Base-by-base conservation (phyloP, 2,329 filamentous ascomycete genomes). In the Fusarium papillatum region DNA sequence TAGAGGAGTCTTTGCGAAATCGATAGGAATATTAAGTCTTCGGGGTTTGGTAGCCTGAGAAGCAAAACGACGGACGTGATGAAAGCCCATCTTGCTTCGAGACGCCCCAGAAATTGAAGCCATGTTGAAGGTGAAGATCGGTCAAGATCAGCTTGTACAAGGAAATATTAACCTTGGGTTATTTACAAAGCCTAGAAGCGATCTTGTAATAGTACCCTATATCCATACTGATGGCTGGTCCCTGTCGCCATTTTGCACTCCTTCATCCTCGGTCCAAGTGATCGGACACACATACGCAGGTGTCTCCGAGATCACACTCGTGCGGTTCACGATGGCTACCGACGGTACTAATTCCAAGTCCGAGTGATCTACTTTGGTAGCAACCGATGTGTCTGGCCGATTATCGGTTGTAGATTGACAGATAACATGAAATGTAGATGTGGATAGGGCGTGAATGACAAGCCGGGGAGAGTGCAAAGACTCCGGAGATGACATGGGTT, bases 1-100 rank as follows among this genome's bases (percentile, higher is more conserved):
- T 13, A 69, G 38, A n/a, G 26, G 67, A 7, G 67, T 69, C 19
- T 31, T 60, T 17, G 43, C 29, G 11, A 65, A 69, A 31, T 69
- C 31, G 16, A 65, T 60, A 2, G 67, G 50, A 11, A 43, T 17
- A 24, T 69, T 69, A 9, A 69, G 36, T 9, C 50, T 31, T 22
- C 36, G 67, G 5, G 46, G 46, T 26, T 48, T 48, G 14, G 22
- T 2, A 26, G 46, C 22, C 16, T 48, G 22, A 5, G 46, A 48
- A 11, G 46, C 46, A 48, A 48, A 48, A 4, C 46, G 22, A 10
- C 46, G 46, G 46, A 48, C 46, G 14, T 48, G 46, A 17, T 26
- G 16, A 48, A 48, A 48, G 7, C 46, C 8, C 46, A 48, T 48
- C 22, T 48, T 48, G 46, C 14, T 48, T 17, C 46, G 46, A 26